Evolutionary conservation across 176 grass and related monocot genomes (phyloP).

Genomic region (Triticum monococcum): DNA sequence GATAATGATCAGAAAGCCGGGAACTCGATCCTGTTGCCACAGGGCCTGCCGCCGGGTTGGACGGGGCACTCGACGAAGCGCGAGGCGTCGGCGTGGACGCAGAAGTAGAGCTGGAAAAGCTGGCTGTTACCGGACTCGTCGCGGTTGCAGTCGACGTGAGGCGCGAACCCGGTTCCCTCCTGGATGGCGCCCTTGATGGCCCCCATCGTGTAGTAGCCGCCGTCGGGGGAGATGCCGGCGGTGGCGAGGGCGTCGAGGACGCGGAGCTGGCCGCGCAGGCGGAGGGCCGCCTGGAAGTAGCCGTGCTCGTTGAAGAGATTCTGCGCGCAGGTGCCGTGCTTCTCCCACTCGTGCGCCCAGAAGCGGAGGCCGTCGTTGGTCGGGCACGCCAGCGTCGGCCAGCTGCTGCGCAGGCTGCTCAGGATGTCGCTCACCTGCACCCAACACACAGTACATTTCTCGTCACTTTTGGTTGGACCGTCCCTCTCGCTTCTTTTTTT

Average conservation of each 20-base stretch:
- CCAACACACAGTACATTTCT: background rate
- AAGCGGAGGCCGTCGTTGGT: too few relatives aligned
- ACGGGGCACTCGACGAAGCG: constrained; percentile 65
- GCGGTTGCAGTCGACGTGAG: constrained; percentile 72
- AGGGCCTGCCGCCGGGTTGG: constrained; percentile 32
- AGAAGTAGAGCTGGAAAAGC: constrained; percentile 85
- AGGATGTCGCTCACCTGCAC: constrained; percentile 61
- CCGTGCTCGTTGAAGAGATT: too few relatives aligned
- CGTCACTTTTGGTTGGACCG: too few relatives aligned
- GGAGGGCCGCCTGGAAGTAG: too few relatives aligned
- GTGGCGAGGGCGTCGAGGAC: too few relatives aligned
- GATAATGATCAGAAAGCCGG: constrained; percentile 43
- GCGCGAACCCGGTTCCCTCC: constrained; percentile 37
- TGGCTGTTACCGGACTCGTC: constrained; percentile 75
- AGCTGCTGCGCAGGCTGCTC: constrained; percentile 39
- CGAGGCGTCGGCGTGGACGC: constrained; percentile 42
- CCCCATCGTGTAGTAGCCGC: too few relatives aligned
- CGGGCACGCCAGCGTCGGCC: constrained; percentile 74
- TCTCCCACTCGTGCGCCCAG: too few relatives aligned
- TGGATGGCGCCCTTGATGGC: constrained; percentile 29
- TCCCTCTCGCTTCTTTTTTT: too few relatives aligned
- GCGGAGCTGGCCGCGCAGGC: too few relatives aligned
- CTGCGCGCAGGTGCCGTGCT: too few relatives aligned
- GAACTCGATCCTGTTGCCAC: constrained; percentile 57
- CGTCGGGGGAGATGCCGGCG: too few relatives aligned